Evolutionary conservation across 208 protist genomes (phyloP).

Genomic region (Leishmania amazonensis): DNA sequence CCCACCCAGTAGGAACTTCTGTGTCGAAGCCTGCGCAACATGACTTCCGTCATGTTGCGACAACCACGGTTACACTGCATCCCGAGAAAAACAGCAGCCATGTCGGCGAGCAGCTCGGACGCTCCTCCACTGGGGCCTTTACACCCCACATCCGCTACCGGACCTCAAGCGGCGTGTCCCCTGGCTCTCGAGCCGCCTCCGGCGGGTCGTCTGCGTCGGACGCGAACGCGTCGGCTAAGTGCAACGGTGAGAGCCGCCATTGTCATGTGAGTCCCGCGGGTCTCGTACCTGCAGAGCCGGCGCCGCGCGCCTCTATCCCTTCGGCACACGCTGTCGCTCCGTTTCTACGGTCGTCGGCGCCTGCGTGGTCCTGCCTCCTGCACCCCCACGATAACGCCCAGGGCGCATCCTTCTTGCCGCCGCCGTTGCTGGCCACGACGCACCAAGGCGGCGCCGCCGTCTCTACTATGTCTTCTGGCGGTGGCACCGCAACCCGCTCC

Average conservation of each 20-base stretch:
- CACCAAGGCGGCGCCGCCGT: not conserved
- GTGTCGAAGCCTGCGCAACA: not conserved
- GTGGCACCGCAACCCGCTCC: not conserved
- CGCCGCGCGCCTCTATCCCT: not conserved
- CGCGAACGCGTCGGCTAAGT: not conserved
- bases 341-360: not conserved
- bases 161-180: not conserved
- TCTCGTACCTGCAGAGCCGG: not conserved
- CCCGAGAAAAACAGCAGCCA: not conserved
- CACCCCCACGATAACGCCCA: not conserved
- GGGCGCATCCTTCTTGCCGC: not conserved
- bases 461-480: not conserved
- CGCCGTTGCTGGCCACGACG: not conserved
- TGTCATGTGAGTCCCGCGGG: not conserved
- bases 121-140: constrained; percentile 4
- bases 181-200: not conserved
- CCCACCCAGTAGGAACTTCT: not conserved
- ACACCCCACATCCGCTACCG: constrained; percentile 17
- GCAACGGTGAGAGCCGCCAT: not conserved
- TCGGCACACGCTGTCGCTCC: not conserved
- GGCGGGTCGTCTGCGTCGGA: not conserved
- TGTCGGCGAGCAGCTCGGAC: not conserved
- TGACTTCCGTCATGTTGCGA: not conserved
- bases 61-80: not conserved
- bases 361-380: not conserved